Conservation (phyloP, 768 basidiomycete species). For the Rhizopogon sp. region DNA sequence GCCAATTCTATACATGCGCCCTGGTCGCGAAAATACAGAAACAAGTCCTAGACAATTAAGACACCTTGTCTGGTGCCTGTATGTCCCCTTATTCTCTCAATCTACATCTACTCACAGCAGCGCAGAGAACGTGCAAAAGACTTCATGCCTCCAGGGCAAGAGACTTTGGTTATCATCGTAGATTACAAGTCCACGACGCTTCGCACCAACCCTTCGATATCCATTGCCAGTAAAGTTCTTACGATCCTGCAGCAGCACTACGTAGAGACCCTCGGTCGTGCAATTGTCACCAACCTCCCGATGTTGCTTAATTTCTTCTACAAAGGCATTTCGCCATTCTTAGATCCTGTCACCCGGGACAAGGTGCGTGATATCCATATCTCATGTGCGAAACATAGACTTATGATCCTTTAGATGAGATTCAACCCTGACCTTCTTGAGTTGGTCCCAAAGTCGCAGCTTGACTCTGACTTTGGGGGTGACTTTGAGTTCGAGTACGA, state of each 20-base stretch:
- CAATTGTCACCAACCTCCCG: conserved; percentile 79
- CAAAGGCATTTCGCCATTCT: conserved; percentile 80
- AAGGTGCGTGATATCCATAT: conserved; percentile 45
- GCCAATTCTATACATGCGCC: conserved; percentile 87
- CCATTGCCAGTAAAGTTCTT: conserved; percentile 71
- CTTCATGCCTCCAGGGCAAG: conserved; percentile 80
- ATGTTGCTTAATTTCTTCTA: conserved; percentile 70
- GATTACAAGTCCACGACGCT: conserved; percentile 84
- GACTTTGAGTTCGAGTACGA: conserved; percentile 72
- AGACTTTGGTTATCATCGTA: conserved; percentile 77
- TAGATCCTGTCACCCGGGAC: conserved; percentile 85
- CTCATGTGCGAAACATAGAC: background rate
- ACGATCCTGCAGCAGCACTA: conserved; percentile 85
- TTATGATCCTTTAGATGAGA: conserved; percentile 52
- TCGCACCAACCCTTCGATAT: conserved; percentile 79
- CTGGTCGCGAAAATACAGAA: conserved; percentile 82
- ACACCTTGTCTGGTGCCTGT: conserved; percentile 87
- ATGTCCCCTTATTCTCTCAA: conserved; percentile 25
- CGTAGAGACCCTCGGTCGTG: conserved; percentile 82
- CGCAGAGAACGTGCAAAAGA: conserved; percentile 84
- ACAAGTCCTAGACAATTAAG: conserved; percentile 71
- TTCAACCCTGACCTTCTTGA: conserved; percentile 83
- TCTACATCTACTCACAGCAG: conserved; percentile 3
- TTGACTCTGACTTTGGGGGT: conserved; percentile 83
- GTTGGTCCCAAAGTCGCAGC: conserved; percentile 67